Evolutionary conservation across 2,329 filamentous ascomycete genomes (phyloP).

Genomic region (Trichoderma sp.): DNA sequence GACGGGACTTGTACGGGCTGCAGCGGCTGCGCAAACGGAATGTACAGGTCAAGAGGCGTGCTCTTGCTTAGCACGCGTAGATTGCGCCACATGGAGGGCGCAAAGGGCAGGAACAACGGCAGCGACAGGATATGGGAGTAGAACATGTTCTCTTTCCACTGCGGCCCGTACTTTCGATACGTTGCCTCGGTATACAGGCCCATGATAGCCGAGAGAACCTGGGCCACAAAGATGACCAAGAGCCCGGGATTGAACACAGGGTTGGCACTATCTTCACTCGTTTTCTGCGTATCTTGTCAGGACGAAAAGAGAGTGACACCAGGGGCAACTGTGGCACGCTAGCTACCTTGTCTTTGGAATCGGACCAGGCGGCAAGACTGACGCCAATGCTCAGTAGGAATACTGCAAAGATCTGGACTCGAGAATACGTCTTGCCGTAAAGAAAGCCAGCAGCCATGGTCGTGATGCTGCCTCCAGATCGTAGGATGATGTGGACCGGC

Average conservation of each 20-base stretch:
- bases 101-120: slow-evolving; percentile 73
- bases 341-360: slow-evolving; percentile 76
- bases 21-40: slow-evolving; percentile 30
- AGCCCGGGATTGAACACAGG: slow-evolving; percentile 65
- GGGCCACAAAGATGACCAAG: slow-evolving; percentile 79
- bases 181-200: slow-evolving; percentile 92
- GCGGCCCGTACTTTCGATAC: slow-evolving; percentile 80
- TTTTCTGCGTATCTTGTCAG: slow-evolving; percentile 14
- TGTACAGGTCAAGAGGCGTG: slow-evolving; percentile 52
- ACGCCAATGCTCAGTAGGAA: slow-evolving; percentile 83
- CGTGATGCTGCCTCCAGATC: slow-evolving; percentile 92
- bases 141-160: slow-evolving; percentile 96
- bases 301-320: background rate
- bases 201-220: slow-evolving; percentile 90
- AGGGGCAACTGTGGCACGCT: background rate
- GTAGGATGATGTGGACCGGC: slow-evolving; percentile 92
- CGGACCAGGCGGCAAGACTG: slow-evolving; percentile 84
- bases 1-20: slow-evolving; percentile 54
- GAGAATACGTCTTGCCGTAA: slow-evolving; percentile 82
- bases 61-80: slow-evolving; percentile 66
- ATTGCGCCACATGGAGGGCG: slow-evolving; percentile 65
- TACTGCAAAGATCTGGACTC: slow-evolving; percentile 79
- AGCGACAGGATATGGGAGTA: slow-evolving; percentile 81
- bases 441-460: slow-evolving; percentile 90
- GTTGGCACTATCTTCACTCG: slow-evolving; percentile 26